phyloP scores from a whole-genome alignment of 1,284 basidiomycete genomes.

The Abortiporus biennis region DNA sequence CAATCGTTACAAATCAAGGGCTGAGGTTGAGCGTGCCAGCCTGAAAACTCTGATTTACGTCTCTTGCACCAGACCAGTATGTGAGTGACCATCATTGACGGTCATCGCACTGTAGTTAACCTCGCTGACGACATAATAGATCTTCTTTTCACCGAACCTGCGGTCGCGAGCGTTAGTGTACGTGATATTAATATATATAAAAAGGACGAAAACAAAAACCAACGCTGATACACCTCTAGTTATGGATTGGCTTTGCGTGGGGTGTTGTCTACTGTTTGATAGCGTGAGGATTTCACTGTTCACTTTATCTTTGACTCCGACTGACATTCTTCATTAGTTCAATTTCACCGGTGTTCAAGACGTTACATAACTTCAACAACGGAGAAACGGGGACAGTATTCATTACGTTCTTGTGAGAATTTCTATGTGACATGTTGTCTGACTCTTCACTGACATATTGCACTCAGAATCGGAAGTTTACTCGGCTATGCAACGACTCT shows the following conservation, averaged over 20 bases:
- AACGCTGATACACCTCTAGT: constrained; percentile 29
- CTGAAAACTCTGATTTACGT: constrained; percentile 54
- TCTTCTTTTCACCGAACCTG: constrained; percentile 68
- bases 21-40: constrained; percentile 57
- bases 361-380: constrained; percentile 60
- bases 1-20: constrained; percentile 51
- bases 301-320: not conserved
- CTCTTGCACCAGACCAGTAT: constrained; percentile 63
- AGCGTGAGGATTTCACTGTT: constrained; percentile 35
- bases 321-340: constrained; percentile 36
- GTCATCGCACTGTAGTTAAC: not conserved
- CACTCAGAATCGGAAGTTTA: constrained; percentile 52
- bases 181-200: constrained; percentile 20
- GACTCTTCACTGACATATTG: not conserved
- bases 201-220: too few relatives aligned
- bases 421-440: too few relatives aligned
- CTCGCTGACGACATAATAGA: constrained; percentile 27
- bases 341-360: constrained; percentile 52
- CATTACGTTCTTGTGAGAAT: constrained; percentile 43
- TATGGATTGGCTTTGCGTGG: constrained; percentile 78
- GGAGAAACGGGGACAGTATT: constrained; percentile 63
- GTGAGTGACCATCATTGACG: constrained; percentile 32
- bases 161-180: constrained; percentile 71
- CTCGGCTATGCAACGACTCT: constrained; percentile 54
- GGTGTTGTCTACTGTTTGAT: constrained; percentile 70